Evolutionary conservation across 768 basidiomycete genomes (phyloP).

Genomic region (Pleurotus pulmonarius): DNA sequence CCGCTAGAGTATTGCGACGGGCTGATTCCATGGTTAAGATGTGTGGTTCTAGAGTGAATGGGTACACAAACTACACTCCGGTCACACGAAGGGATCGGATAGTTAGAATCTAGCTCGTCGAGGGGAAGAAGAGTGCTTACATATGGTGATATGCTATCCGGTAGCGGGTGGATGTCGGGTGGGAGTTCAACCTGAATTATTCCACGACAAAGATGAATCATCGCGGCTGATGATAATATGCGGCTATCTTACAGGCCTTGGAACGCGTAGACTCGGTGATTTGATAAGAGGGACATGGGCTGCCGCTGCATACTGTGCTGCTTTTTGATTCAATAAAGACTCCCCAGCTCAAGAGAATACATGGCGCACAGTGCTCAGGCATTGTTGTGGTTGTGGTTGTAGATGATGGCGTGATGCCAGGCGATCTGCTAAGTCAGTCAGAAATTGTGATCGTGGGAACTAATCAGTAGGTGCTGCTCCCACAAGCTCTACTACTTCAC

Average conservation of each 20-base stretch:
- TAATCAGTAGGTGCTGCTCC: too few relatives aligned
- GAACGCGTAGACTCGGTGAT: conserved; percentile 86
- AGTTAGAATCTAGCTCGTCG: not conserved
- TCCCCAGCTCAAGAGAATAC: not conserved
- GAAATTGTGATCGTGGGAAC: too few relatives aligned
- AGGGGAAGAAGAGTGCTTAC: conserved; percentile 34
- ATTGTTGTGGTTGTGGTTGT: not conserved
- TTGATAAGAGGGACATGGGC: conserved; percentile 84
- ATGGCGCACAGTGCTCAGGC: conserved; percentile 10
- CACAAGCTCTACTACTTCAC: too few relatives aligned
- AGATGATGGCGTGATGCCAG: too few relatives aligned
- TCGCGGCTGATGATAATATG: not conserved
- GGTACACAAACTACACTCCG: conserved; percentile 81
- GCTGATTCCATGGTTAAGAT: conserved; percentile 73
- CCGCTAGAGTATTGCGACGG: conserved; percentile 61
- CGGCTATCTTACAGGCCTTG: conserved; percentile 56
- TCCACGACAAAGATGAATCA: not conserved
- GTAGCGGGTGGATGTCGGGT: conserved; percentile 90
- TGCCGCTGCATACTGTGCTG: conserved; percentile 77
- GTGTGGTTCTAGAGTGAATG: conserved; percentile 90
- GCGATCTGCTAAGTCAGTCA: too few relatives aligned
- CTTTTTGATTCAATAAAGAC: not conserved
- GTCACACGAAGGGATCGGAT: conserved; percentile 1
- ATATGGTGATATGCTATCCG: conserved; percentile 86
- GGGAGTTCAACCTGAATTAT: conserved; percentile 71